These are phyloP conservation scores for Microdochium trichocladiopsis DNA, from an alignment of 2,329 filamentous ascomycete species.

Conservation along the genomic window DNA sequence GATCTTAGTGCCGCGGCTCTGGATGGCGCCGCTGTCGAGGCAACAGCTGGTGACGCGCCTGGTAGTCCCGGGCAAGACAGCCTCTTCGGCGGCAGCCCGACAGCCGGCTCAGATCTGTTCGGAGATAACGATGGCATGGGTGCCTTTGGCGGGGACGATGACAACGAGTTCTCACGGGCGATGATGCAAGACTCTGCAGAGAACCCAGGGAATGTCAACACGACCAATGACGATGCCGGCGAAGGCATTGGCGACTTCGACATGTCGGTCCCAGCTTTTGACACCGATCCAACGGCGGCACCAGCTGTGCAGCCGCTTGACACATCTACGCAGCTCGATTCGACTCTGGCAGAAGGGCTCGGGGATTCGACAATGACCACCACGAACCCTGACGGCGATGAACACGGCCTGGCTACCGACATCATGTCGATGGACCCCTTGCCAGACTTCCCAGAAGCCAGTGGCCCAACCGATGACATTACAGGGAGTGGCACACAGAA, in stretches of 20 bases:
- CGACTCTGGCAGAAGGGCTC: background rate
- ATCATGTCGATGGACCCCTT: slow-evolving; percentile 2
- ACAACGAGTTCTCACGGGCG: slow-evolving; percentile 72
- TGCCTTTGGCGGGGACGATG: slow-evolving; percentile 74
- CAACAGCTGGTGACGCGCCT: slow-evolving; percentile 38
- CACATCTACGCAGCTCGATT: slow-evolving; percentile 4
- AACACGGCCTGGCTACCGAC: slow-evolving; percentile 1
- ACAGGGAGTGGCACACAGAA: background rate
- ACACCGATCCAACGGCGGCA: slow-evolving; percentile 16
- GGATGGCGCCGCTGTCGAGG: slow-evolving; percentile 22
- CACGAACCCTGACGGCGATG: slow-evolving; percentile 1
- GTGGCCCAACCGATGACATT: background rate
- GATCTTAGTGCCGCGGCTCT: slow-evolving; percentile 28
- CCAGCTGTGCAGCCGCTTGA: slow-evolving; percentile 16
- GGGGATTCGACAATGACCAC: slow-evolving; percentile 5
- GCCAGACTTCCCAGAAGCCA: background rate
- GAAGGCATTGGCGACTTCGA: slow-evolving; percentile 23
- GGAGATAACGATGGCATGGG: slow-evolving; percentile 64
- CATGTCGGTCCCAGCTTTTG: slow-evolving; percentile 31
- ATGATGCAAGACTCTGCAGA: slow-evolving; percentile 46
- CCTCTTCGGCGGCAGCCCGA: slow-evolving; percentile 71
- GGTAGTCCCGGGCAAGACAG: slow-evolving; percentile 69
- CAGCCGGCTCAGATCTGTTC: slow-evolving; percentile 70
- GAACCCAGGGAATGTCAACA: slow-evolving; percentile 25
- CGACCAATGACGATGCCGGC: background rate